Evolutionary conservation across 805 yeast species (phyloP), one percentile per base, ranked within the genome.

Genomic region (Ogataea ganodermae): DNA sequence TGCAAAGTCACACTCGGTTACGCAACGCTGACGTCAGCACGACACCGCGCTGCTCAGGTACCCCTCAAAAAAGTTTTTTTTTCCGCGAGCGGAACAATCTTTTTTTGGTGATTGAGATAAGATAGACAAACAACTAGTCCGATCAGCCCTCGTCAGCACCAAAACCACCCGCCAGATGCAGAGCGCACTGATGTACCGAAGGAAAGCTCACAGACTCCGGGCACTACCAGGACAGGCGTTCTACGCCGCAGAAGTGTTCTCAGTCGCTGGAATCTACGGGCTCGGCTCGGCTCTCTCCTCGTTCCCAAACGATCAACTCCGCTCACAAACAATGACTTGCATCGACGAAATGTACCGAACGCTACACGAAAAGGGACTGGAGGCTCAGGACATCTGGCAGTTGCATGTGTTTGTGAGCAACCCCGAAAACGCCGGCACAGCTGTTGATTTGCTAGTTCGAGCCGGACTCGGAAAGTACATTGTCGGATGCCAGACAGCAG

Each of bases 401-500:
- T 18, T 43, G 17, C 39, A 26, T 4, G 14, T 43, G 13, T 43
- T 35, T 21, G 46, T 43, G 35, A 43, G 41, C 23, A 18, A 14
- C 16, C 13, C 35, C 14, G 40, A 35, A n/a, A 23, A 45, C 10
- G 53, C 58, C 12, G 43, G 30, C 2, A 18, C 10, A 2, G 58
- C 52, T 2, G 23, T 56, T 8, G 48, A 44, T 32, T 35, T 35
- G 16, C 42, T 57, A 17, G 41, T 39, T 13, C 7, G 14, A 1
- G 35, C 49, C 2, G 56, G 56, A 8, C 28, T 56, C 8, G 58
- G 53, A 6, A 18, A 16, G 5, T 30, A 18, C 14, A 45, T 49
- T 14, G 22, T 32, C 10, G 30, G 35, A 23, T 49, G 52, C 27
- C 39, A 32, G 32, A 66, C 74, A 38, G 78, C 71, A 24, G 70